These are phyloP conservation scores for Chytriomyces sp. DNA, from an alignment of 192 early-diverging fungal species.

Conservation along the genomic window DNA sequence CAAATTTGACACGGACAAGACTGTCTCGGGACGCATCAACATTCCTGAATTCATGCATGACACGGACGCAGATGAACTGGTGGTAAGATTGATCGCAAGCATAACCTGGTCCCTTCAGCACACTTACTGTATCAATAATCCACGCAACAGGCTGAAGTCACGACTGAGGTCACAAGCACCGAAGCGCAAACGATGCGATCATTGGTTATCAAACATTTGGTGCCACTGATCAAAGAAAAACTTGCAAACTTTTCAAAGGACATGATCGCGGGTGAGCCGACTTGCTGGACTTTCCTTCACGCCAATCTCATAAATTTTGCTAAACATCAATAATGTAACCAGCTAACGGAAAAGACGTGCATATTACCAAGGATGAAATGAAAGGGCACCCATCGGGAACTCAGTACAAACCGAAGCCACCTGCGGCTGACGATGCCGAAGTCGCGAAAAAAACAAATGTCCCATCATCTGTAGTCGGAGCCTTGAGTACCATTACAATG, in stretches of 20 bases:
- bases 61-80: conserved; percentile 79
- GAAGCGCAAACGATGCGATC: conserved; percentile 67
- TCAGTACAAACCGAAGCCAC: conserved; percentile 58
- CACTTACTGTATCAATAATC: not conserved
- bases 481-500: conserved; percentile 66
- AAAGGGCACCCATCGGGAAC: conserved; percentile 55
- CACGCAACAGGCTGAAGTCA: conserved; percentile 67
- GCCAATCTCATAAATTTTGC: too few species aligned
- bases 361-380: conserved; percentile 73
- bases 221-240: conserved; percentile 63
- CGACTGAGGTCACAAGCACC: conserved; percentile 55
- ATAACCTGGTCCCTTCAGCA: not conserved
- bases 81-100: conserved; percentile 53
- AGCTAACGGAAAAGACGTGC: conserved; percentile 82
- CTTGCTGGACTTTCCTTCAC: not conserved
- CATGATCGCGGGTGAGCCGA: conserved; percentile 65
- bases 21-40: conserved; percentile 74
- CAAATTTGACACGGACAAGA: conserved; percentile 53
- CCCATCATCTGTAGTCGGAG: conserved; percentile 38
- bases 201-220: conserved; percentile 70
- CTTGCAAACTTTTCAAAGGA: conserved; percentile 71
- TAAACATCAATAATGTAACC: not conserved
- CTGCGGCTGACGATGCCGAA: conserved; percentile 34
- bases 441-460: conserved; percentile 24
- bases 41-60: conserved; percentile 93